These are phyloP conservation scores for Dictyophora rubrovolvata DNA, from an alignment of 768 basidiomycete species.

Conservation along the genomic window DNA sequence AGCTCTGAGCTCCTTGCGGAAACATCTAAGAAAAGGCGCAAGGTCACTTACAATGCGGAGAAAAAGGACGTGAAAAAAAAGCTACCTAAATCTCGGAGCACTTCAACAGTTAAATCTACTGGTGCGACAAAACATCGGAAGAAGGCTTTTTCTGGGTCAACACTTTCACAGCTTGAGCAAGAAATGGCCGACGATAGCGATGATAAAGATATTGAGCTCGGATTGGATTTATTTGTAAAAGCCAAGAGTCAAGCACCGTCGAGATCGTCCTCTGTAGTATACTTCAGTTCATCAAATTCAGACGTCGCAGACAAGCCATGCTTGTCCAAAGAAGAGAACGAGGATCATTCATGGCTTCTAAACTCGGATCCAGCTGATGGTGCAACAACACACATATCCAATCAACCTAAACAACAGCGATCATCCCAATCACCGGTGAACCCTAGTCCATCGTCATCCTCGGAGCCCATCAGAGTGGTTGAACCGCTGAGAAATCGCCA, in stretches of 20 bases:
- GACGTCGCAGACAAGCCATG: constrained; percentile 15
- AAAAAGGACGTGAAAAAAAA: constrained; percentile 28
- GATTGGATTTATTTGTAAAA: constrained; percentile 16
- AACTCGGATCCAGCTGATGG: constrained; percentile 10
- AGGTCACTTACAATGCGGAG: constrained; percentile 12
- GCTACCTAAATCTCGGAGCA: constrained; percentile 26
- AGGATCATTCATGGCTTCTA: constrained; percentile 12
- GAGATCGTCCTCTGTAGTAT: background rate
- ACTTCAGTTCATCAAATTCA: background rate
- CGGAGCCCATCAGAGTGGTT: no score
- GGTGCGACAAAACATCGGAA: constrained; percentile 17
- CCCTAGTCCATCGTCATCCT: constrained; percentile 19
- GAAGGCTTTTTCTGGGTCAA: constrained; percentile 19
- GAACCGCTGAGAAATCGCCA: constrained; percentile 25
- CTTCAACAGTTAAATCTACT: constrained; percentile 13
- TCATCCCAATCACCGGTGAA: background rate
- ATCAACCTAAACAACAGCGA: constrained; percentile 1
- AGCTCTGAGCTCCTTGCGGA: constrained; percentile 56
- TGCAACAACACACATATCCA: background rate
- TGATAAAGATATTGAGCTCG: constrained; percentile 45
- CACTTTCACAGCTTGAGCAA: constrained; percentile 33
- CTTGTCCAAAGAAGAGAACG: constrained; percentile 2
- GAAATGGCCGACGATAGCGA: constrained; percentile 43
- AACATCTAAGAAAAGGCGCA: constrained; percentile 31
- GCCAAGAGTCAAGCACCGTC: constrained; percentile 5